Evolutionary conservation across 768 basidiomycete species (phyloP).

Genomic region (Tylopilus felleus): DNA sequence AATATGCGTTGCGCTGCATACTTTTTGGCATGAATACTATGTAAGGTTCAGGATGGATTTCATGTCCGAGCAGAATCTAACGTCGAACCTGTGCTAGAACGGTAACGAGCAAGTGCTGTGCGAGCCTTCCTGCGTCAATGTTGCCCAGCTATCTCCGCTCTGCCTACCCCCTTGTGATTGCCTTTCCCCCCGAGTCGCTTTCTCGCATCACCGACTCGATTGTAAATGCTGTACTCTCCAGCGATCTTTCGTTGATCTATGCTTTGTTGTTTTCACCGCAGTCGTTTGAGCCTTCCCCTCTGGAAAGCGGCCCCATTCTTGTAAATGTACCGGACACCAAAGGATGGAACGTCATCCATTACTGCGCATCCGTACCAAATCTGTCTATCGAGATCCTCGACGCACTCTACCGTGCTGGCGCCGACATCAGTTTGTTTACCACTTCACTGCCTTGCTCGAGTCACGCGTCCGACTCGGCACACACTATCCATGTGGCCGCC

Average conservation of each 20-base stretch:
- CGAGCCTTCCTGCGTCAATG: conserved; percentile 21
- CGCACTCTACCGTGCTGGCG: conserved; percentile 70
- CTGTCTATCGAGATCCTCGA: conserved; percentile 66
- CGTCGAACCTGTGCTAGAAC: conserved; percentile 18
- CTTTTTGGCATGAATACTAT: conserved; percentile 57
- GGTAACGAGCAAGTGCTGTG: conserved; percentile 31
- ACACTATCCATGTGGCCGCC: conserved; percentile 68
- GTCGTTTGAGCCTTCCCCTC: conserved; percentile 42
- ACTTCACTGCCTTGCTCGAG: conserved; percentile 61
- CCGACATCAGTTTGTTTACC: conserved; percentile 73
- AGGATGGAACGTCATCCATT: conserved; percentile 73
- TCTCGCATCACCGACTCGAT: conserved; percentile 47
- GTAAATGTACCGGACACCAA: conserved; percentile 65
- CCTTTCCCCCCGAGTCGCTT: conserved; percentile 41
- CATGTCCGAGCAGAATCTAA: conserved; percentile 6
- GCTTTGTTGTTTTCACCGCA: conserved; percentile 53
- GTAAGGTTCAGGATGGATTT: conserved; percentile 34
- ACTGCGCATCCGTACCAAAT: conserved; percentile 53
- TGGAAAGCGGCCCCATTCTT: conserved; percentile 41
- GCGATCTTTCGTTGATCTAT: conserved; percentile 49
- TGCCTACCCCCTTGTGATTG: conserved; percentile 20
- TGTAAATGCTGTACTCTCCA: conserved; percentile 50
- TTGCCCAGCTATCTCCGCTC: conserved; percentile 24
- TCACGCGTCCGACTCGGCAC: conserved; percentile 33
- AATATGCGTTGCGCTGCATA: conserved; percentile 57